Percentiles rank a stretch among this genome's conserved stretches.
Evolutionary conservation across 805 yeast genomes (phyloP).

Genomic region (Candida tallmaniae): DNA sequence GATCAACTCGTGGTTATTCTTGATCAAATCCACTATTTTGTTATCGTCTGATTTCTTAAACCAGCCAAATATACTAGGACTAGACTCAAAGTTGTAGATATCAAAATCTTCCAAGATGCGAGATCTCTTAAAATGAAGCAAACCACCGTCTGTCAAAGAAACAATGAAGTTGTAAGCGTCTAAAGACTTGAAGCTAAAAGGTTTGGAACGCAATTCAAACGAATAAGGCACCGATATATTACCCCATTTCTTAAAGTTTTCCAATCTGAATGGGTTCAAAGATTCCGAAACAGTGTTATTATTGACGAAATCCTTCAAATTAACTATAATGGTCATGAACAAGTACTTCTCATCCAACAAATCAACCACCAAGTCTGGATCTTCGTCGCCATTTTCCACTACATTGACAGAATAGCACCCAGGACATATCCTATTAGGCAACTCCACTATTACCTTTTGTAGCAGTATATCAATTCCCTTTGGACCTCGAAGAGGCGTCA

Average conservation of each 20-base stretch:
- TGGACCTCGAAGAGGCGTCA: slow-evolving; percentile 36
- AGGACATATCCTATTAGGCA: slow-evolving; percentile 19
- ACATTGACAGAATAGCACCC: slow-evolving; percentile 14
- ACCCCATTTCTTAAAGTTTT: slow-evolving; percentile 54
- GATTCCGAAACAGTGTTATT: slow-evolving; percentile 10
- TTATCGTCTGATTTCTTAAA: slow-evolving; percentile 26
- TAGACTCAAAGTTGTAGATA: slow-evolving; percentile 45
- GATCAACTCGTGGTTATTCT: slow-evolving; percentile 32
- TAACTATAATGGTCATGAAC: slow-evolving; percentile 46
- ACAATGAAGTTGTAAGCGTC: slow-evolving; percentile 46
- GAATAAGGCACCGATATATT: slow-evolving; percentile 62
- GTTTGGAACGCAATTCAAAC: slow-evolving; percentile 37
- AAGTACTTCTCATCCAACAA: slow-evolving; percentile 48
- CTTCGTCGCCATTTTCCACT: slow-evolving; percentile 3
- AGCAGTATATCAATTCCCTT: slow-evolving; percentile 29
- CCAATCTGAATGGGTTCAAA: slow-evolving; percentile 19
- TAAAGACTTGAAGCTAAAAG: slow-evolving; percentile 35
- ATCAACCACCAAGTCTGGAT: slow-evolving; percentile 42
- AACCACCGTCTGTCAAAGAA: slow-evolving; percentile 72
- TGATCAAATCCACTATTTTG: slow-evolving; percentile 39
- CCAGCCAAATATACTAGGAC: slow-evolving; percentile 7
- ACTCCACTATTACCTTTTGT: slow-evolving; percentile 27
- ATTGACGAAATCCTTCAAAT: slow-evolving; percentile 39
- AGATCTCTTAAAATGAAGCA: slow-evolving; percentile 49
- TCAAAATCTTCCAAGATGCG: slow-evolving; percentile 36